phyloP scores from a whole-genome alignment of 2,329 filamentous ascomycete species.

The Colletotrichum sp. region DNA sequence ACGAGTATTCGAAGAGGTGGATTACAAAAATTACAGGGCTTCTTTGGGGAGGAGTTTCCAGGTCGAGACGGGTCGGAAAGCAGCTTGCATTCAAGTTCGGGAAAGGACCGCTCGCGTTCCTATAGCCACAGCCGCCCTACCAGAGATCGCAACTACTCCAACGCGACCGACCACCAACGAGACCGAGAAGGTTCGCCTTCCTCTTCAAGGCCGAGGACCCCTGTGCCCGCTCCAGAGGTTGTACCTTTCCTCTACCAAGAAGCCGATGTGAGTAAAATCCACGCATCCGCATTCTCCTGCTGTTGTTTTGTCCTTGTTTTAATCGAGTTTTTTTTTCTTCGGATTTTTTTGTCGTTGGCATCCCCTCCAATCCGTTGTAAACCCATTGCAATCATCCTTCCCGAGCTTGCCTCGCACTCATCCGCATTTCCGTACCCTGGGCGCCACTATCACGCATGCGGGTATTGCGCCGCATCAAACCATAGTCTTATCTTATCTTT shows the following conservation, averaged over 20 bases:
- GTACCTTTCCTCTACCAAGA: slow-evolving; percentile 98
- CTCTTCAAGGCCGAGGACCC: slow-evolving; percentile 81
- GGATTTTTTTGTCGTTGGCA: slow-evolving; percentile 17
- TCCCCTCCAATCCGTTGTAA: not conserved
- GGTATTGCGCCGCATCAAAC: slow-evolving; percentile 16
- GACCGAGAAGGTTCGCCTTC: slow-evolving; percentile 71
- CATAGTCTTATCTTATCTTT: slow-evolving; percentile 19
- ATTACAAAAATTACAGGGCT: slow-evolving; percentile 84
- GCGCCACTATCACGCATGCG: slow-evolving; percentile 19
- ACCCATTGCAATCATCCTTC: not conserved
- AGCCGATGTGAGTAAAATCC: slow-evolving; percentile 65
- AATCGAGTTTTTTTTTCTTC: slow-evolving; percentile 3
- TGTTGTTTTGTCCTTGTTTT: slow-evolving; percentile 14
- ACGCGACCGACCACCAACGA: slow-evolving; percentile 73
- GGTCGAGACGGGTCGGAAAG: slow-evolving; percentile 77
- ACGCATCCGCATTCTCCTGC: not conserved
- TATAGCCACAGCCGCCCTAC: slow-evolving; percentile 62
- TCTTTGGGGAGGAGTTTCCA: slow-evolving; percentile 90
- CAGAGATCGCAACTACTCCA: slow-evolving; percentile 83
- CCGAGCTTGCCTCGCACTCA: slow-evolving; percentile 3
- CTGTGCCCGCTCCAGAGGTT: slow-evolving; percentile 87
- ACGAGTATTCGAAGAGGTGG: slow-evolving; percentile 73
- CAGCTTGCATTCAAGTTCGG: slow-evolving; percentile 57
- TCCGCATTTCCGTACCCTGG: slow-evolving; percentile 11
- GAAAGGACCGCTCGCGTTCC: slow-evolving; percentile 68